These are phyloP conservation scores for Ustilago tritici DNA, from an alignment of 1,284 basidiomycete species.

Conservation along the genomic window DNA sequence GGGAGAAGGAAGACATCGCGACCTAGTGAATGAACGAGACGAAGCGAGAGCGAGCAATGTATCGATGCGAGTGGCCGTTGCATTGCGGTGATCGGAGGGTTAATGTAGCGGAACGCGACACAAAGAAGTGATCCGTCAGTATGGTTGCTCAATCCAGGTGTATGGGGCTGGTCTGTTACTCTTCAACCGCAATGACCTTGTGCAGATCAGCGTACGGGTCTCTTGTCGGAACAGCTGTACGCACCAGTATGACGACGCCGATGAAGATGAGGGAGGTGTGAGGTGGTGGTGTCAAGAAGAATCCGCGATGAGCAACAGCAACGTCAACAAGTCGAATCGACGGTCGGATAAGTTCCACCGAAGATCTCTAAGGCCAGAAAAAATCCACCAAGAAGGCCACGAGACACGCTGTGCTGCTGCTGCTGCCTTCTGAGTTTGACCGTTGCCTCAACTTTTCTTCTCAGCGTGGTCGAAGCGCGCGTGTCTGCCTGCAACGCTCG, in stretches of 20 bases:
- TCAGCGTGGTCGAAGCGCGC: constrained; percentile 7
- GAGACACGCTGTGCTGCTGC: neutral
- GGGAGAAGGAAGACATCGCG: constrained; percentile 48
- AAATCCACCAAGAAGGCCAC: neutral
- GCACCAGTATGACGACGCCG: constrained; percentile 16
- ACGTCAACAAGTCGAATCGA: neutral
- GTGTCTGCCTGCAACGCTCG: too few species aligned
- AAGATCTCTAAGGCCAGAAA: neutral
- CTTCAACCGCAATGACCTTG: neutral
- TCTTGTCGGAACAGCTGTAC: neutral
- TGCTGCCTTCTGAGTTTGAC: constrained; percentile 1
- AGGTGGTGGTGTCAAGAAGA: constrained; percentile 6
- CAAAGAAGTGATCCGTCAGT: neutral
- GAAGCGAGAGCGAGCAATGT: neutral
- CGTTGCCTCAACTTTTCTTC: constrained; percentile 13
- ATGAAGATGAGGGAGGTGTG: constrained; percentile 7
- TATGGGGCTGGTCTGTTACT: neutral
- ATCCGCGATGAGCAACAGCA: neutral
- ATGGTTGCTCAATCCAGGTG: neutral
- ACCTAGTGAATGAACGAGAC: constrained; percentile 3
- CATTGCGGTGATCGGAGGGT: too few species aligned
- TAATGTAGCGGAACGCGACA: neutral
- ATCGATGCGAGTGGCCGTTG: neutral
- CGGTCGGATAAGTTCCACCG: constrained; percentile 3
- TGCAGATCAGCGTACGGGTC: neutral